Evolutionary conservation across 805 yeast genomes (phyloP).

Genomic region (Suhomyces tanzawaensis): DNA sequence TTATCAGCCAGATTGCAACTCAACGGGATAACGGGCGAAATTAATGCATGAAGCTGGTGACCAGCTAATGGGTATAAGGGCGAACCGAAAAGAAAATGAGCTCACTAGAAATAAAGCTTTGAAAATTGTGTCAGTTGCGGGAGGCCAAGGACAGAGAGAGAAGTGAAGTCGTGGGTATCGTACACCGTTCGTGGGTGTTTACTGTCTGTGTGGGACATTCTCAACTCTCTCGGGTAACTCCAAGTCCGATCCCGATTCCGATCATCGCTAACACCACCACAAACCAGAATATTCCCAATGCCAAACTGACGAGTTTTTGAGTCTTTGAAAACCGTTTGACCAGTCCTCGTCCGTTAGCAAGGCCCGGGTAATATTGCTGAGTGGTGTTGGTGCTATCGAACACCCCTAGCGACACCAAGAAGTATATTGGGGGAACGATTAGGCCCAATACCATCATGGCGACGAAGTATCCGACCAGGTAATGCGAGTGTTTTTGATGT

Average conservation of each 20-base stretch:
- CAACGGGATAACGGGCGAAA: too few relatives aligned
- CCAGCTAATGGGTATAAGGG: too few relatives aligned
- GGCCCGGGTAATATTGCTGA: constrained; percentile 19
- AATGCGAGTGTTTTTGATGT: constrained; percentile 1
- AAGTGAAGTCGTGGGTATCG: too few relatives aligned
- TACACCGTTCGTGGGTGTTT: too few relatives aligned
- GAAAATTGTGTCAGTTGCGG: too few relatives aligned
- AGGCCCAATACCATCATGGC: constrained; percentile 32
- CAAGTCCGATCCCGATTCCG: constrained; percentile 38
- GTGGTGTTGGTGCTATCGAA: constrained; percentile 28
- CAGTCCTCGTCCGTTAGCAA: constrained; percentile 11
- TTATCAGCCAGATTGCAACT: too few relatives aligned
- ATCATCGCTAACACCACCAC: constrained; percentile 35
- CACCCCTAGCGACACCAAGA: constrained; percentile 32
- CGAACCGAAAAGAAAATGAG: too few relatives aligned
- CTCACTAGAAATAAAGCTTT: too few relatives aligned
- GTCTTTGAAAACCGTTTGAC: constrained; percentile 17
- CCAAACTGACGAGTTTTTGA: constrained; percentile 32
- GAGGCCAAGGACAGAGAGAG: too few relatives aligned
- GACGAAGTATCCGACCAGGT: constrained; percentile 14
- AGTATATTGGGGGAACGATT: constrained; percentile 38
- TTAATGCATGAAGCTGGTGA: too few relatives aligned
- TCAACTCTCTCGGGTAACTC: constrained; percentile 12
- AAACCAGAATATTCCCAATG: constrained; percentile 35
- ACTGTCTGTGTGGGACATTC: too few relatives aligned